These are phyloP conservation scores for Neurospora tetraspora DNA, from an alignment of 495 filamentous ascomycete species.

Conservation along the genomic window DNA sequence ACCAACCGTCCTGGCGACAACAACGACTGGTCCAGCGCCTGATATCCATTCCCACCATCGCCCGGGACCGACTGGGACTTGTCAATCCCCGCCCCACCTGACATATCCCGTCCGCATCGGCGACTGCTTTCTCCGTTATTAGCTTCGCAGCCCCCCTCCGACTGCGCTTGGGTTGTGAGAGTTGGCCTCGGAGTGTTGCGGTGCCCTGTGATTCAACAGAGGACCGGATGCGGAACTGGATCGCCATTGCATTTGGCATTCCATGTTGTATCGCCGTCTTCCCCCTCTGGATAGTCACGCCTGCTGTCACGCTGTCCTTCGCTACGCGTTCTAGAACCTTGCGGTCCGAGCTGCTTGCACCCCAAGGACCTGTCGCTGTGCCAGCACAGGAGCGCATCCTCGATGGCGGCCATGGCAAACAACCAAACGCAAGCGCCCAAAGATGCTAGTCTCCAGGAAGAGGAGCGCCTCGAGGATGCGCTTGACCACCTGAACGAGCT, in stretches of 20 bases:
- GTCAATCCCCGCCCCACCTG: not conserved
- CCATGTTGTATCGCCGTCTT: not conserved
- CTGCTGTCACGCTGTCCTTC: not conserved
- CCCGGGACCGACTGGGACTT: not conserved
- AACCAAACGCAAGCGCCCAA: slow-evolving; percentile 10
- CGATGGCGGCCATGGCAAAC: slow-evolving; percentile 11
- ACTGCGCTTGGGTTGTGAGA: not conserved
- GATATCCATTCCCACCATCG: not conserved
- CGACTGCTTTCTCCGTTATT: not conserved
- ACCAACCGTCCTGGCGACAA: not conserved
- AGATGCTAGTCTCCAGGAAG: slow-evolving; percentile 16
- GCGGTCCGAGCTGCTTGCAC: not conserved
- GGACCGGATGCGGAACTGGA: not conserved
- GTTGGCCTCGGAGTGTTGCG: not conserved
- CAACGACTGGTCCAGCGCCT: not conserved
- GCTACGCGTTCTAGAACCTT: not conserved
- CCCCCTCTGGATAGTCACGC: not conserved
- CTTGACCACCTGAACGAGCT: slow-evolving; percentile 30
- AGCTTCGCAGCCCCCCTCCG: not conserved
- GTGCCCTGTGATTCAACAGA: not conserved
- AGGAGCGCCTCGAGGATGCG: slow-evolving; percentile 25
- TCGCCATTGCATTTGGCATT: not conserved
- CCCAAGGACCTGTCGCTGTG: not conserved
- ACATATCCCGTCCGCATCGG: not conserved
- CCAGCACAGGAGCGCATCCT: slow-evolving; percentile 1